Percentiles rank a stretch among this genome's conserved stretches.
These are phyloP conservation scores for Talaromyces sp. DNA, from an alignment of 2,329 filamentous ascomycete species.

Conservation along the genomic window DNA sequence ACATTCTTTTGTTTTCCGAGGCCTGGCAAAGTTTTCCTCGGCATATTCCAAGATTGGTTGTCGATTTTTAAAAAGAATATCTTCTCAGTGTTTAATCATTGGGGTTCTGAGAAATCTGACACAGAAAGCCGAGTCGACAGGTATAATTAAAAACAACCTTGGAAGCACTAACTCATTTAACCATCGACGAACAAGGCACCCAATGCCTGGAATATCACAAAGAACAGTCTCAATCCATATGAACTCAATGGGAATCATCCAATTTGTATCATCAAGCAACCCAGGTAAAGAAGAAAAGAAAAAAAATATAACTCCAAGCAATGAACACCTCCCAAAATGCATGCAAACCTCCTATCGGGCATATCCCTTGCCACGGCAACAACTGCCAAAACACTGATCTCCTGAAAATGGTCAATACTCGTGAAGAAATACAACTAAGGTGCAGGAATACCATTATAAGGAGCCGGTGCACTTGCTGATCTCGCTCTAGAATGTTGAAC, in stretches of 20 bases:
- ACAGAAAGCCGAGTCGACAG: no score
- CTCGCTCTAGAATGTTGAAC: slow-evolving; percentile 1
- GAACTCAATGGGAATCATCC: background rate
- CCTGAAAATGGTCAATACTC: slow-evolving; percentile 10
- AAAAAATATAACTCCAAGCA: background rate
- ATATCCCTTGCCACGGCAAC: slow-evolving; percentile 8
- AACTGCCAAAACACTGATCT: slow-evolving; percentile 12
- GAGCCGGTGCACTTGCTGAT: background rate
- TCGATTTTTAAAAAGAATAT: no score
- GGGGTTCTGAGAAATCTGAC: no score
- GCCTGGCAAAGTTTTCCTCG: no score
- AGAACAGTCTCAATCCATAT: background rate
- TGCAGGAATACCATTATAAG: slow-evolving; percentile 12
- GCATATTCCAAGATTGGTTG: no score
- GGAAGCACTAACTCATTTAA: no score
- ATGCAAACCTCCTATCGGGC: background rate
- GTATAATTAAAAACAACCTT: no score
- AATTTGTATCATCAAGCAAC: background rate
- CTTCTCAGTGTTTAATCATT: no score
- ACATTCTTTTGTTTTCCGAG: no score
- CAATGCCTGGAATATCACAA: no score
- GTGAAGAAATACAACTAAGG: slow-evolving; percentile 1
- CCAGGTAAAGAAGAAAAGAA: background rate
- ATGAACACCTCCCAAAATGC: no score
- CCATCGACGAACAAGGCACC: no score